phyloP scores from a whole-genome alignment of 1,284 basidiomycete genomes.

The Trichosporon coremiiforme region DNA sequence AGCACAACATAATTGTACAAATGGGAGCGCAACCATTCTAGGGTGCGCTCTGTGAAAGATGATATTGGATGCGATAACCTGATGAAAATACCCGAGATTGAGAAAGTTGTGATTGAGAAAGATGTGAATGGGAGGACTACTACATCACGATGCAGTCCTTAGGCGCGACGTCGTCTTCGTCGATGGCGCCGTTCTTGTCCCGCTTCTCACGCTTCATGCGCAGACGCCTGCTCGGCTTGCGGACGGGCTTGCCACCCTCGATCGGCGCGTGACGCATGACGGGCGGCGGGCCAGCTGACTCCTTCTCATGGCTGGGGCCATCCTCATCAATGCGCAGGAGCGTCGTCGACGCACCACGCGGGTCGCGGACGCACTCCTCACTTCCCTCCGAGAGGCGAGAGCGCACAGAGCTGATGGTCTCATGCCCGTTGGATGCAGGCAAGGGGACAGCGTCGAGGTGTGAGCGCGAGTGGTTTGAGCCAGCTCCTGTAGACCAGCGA shows the following conservation, averaged over 20 bases:
- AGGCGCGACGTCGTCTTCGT: conserved; percentile 10
- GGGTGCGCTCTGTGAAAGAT: neutral
- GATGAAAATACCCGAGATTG: neutral
- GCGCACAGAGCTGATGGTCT: conserved; percentile 23
- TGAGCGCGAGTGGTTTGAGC: conserved; percentile 17
- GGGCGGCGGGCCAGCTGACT: neutral
- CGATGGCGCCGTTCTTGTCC: conserved; percentile 5
- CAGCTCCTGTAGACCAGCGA: conserved; percentile 22
- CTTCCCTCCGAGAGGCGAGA: conserved; percentile 30
- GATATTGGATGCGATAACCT: conserved; percentile 7
- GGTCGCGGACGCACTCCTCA: conserved; percentile 23
- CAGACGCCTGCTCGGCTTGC: conserved; percentile 17
- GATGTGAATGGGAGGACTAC: neutral
- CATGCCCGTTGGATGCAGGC: neutral
- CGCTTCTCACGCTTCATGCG: conserved; percentile 14
- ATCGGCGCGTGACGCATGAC: conserved; percentile 22
- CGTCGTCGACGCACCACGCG: conserved; percentile 25
- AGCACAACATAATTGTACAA: conserved; percentile 17
- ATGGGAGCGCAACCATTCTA: neutral
- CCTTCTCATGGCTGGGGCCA: conserved; percentile 22
- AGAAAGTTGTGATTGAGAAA: neutral
- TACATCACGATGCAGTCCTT: conserved; percentile 18
- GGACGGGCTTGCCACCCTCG: conserved; percentile 20
- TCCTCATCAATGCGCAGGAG: conserved; percentile 35
- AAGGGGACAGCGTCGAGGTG: neutral